Evolutionary conservation across 768 basidiomycete species (phyloP).

Genomic region (Xerocomellus intermedius): DNA sequence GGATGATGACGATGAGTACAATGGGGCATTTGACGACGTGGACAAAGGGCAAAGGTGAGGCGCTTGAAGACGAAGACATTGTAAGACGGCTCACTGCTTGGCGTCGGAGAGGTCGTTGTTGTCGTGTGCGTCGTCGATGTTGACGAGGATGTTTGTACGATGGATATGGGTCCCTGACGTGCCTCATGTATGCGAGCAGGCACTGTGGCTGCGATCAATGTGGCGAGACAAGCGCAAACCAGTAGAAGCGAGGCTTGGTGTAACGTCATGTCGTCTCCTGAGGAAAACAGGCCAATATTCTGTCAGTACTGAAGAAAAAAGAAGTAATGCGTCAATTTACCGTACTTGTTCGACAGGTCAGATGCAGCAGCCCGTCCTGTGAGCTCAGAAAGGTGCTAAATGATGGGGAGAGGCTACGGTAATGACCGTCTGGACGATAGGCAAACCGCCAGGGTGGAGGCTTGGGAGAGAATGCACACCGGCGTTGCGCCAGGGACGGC

Average conservation of each 20-base stretch:
- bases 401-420: background rate
- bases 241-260: constrained; percentile 1
- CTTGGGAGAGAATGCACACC: background rate
- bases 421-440: background rate
- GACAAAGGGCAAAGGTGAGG: constrained; percentile 3
- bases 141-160: background rate
- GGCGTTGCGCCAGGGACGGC: background rate
- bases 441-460: background rate
- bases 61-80: background rate
- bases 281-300: background rate
- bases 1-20: constrained; percentile 1
- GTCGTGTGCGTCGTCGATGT: background rate
- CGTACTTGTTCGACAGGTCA: background rate
- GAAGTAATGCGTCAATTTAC: background rate
- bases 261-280: constrained; percentile 15
- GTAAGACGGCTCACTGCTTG: constrained; percentile 16
- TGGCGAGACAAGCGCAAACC: constrained; percentile 7
- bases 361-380: background rate
- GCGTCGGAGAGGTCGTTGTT: constrained; percentile 14
- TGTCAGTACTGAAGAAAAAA: background rate
- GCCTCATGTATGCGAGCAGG: constrained; percentile 19
- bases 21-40: background rate
- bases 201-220: constrained; percentile 15
- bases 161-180: constrained; percentile 20
- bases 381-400: background rate